Evolutionary conservation across 805 yeast genomes (phyloP), one percentile per base, ranked within the genome.

Genomic region (Crinitomyces ghanaensis): DNA sequence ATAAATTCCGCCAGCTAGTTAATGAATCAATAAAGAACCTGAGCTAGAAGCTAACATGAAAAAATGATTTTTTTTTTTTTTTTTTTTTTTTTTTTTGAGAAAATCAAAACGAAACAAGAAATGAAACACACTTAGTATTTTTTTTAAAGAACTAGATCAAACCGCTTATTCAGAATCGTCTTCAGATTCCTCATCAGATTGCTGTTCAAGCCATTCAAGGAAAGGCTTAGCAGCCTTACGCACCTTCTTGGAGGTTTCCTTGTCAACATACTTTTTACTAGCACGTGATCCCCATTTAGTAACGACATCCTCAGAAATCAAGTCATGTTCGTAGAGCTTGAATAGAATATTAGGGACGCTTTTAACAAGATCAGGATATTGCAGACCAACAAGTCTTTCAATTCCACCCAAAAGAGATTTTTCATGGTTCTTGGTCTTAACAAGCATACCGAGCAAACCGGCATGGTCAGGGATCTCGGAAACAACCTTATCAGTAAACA

Each of bases 221-320:
- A 91, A 91, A 19, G 97, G 94, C 62, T 85, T 86, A 40, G 96
- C 96, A 29, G 95, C 91, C 62, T 77, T 82, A 61, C 95, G 81
- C 33, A 86, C 94, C 70, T 82, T 88, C 66, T 88, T 88, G 34
- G 93, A 78, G 21, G 75, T 68, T 30, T 84, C 93, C 65, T 88
- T 91, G 41, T 93, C 81, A 40, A 91, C 95, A 51, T 77, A 91
- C 60, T 85, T 86, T 67, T 85, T 85, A 34, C 94, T 80, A 31
- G 82, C 86, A 60, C 75, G 85, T 33, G 88, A 71, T 51, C 95
- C 96, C 84, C 95, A 91, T 30, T 71, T 70, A 48, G 68, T 56
- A 32, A 84, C 70, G 27, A 72, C 80, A 37, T 81, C 95, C 62
- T 91, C 98, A 31, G 83, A 72, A 31, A 82, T 63, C 39, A 91